These are phyloP conservation scores for Raphanus raphanistrum DNA, from an alignment of 345 rosid genomes.

Conservation along the genomic window DNA sequence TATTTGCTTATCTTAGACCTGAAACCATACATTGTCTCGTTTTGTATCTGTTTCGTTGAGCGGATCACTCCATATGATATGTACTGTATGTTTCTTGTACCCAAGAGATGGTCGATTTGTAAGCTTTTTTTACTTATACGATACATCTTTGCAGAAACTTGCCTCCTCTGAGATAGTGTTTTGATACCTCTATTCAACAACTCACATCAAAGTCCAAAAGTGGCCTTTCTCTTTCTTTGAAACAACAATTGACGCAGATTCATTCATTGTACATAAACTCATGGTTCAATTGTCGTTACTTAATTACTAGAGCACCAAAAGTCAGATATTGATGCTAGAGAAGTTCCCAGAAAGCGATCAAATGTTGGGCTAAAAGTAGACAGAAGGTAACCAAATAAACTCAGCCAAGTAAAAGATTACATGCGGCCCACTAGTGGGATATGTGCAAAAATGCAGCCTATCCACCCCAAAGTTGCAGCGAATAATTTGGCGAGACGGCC, in stretches of 20 bases:
- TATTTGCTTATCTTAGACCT: background rate
- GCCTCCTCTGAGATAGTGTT: background rate
- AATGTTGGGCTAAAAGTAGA: background rate
- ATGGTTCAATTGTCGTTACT: background rate
- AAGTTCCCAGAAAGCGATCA: background rate
- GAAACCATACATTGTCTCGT: slow-evolving; percentile 1
- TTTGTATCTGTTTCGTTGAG: slow-evolving; percentile 27
- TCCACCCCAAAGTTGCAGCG: slow-evolving; percentile 12
- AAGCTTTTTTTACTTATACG: slow-evolving; percentile 3
- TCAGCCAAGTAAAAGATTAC: background rate
- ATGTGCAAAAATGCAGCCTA: slow-evolving; percentile 11
- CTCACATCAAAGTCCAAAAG: background rate
- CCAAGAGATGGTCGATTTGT: background rate
- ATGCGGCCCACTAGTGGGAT: slow-evolving; percentile 11
- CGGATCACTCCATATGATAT: background rate
- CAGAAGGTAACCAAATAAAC: background rate
- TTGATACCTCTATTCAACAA: background rate
- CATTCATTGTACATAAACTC: background rate
- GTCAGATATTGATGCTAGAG: background rate
- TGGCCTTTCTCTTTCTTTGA: background rate
- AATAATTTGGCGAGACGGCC: slow-evolving; percentile 21
- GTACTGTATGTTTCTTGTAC: background rate
- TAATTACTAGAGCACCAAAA: background rate
- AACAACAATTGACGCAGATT: background rate
- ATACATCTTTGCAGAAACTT: background rate